Base-by-base conservation (phyloP, 352 stramenopile genomes). In the Aphanomyces stellatus region DNA sequence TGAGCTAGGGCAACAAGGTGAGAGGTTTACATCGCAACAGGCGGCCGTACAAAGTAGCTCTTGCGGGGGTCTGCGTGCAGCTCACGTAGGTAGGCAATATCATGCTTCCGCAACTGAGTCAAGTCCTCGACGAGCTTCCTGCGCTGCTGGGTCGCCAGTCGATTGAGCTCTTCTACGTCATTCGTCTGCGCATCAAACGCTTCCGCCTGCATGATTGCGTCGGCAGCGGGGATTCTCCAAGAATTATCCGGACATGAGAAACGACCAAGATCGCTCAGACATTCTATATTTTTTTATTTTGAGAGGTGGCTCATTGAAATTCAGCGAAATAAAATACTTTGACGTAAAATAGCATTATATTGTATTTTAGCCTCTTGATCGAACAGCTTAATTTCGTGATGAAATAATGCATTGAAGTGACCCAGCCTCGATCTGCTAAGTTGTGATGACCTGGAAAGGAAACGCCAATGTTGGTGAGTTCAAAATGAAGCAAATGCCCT, bases 41-140 rank as follows among this genome's bases (percentile, higher is more conserved):
- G 41, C 15, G 31, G 5, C 0, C 42, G 30, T 67, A 67, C 60
- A 59, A 67, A 67, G 37, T 67, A 67, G 22, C 60, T 57, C 10
- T 57, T 22, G 10, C 27, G 60, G 10, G 60, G 60, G 34, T 82
- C 82, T 65, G 83, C 73, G 60, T 93, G 85, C 80, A 93, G 90
- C 22, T 76, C 73, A 65, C 90, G 90, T 34, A 93, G 62, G 71
- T 93, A 93, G 46, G 70, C 88, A 78, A 81, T 90, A 74, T 93
- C 85, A 13, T 77, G 79, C 25, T 83, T 82, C 15, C 85, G 79
- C 30, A 80, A 72, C 75, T 88, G 77, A 43, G 91, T 80, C 13
- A 93, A 76, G 24, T 90, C 78, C 55, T 90, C 85, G 34, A 93
- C 60, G 35, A 89, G 76, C 53, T 78, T 76, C 76, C 88, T 83